Percentiles rank a stretch among this genome's conserved stretches.
Conservation (phyloP, 2,329 filamentous ascomycete species). For the Daldinia eschscholtzii region DNA sequence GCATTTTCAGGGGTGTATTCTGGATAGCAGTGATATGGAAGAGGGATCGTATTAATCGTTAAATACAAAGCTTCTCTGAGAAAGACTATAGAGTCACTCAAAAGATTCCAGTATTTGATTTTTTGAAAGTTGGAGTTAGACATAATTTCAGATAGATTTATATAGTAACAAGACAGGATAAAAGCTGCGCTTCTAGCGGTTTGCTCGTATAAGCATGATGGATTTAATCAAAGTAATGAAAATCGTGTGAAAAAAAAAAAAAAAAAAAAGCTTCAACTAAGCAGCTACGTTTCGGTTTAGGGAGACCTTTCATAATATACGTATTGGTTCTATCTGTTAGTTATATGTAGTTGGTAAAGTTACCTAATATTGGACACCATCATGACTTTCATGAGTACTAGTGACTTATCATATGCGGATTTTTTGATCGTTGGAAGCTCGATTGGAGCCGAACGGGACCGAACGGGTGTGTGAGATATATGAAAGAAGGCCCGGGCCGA, state of each 20-base stretch:
- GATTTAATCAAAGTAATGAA: background rate
- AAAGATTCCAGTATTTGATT: background rate
- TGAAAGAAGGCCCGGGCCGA: conserved; percentile 21
- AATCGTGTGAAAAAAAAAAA: too few relatives aligned
- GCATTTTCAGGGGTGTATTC: background rate
- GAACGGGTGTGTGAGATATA: background rate
- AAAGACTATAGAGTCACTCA: background rate
- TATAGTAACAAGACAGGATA: background rate
- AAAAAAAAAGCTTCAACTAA: background rate
- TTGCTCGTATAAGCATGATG: background rate
- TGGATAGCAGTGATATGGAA: background rate
- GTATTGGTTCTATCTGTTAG: conserved; percentile 1
- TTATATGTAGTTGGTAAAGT: background rate
- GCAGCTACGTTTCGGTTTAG: background rate
- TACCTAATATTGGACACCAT: conserved; percentile 2
- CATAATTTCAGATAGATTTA: background rate
- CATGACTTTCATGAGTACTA: background rate
- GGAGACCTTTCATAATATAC: conserved; percentile 2
- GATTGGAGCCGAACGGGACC: conserved; percentile 1
- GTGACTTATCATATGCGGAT: conserved; percentile 28
- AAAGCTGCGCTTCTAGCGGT: background rate
- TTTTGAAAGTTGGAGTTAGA: conserved; percentile 4
- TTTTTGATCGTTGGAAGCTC: conserved; percentile 9
- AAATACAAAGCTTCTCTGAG: background rate
- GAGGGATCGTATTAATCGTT: background rate